These are phyloP conservation scores for Cladosporium sp. DNA, from an alignment of 2,329 filamentous ascomycete genomes.

Conservation along the genomic window DNA sequence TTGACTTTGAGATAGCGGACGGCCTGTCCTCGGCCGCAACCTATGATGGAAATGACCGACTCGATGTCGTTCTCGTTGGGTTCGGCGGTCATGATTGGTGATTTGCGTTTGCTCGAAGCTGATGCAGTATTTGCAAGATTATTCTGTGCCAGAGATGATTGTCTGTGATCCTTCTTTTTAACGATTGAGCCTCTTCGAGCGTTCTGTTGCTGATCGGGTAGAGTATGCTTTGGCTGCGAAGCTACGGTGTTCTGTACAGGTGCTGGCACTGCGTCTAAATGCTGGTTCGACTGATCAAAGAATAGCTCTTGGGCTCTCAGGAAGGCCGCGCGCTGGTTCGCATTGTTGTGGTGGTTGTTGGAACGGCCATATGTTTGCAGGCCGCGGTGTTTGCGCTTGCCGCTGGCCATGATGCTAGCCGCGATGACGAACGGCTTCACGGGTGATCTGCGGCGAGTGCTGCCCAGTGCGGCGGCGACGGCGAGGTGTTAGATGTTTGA, in stretches of 20 bases:
- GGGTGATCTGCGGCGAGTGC: conserved; percentile 2
- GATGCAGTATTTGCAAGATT: conserved; percentile 15
- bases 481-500: neutral
- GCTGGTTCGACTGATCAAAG: neutral
- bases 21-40: conserved; percentile 26
- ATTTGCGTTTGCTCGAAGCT: conserved; percentile 22
- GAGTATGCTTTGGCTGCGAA: neutral
- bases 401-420: neutral
- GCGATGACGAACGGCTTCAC: conserved; percentile 8
- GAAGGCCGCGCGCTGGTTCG: conserved; percentile 7
- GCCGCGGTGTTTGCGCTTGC: conserved; percentile 16
- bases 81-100: conserved; percentile 31
- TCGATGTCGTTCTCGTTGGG: conserved; percentile 29
- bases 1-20: conserved; percentile 36
- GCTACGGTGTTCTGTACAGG: neutral
- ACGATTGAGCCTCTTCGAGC: neutral
- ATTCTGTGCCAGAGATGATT: neutral
- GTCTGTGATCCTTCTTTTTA: conserved; percentile 12
- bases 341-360: conserved; percentile 3
- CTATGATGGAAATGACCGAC: conserved; percentile 27
- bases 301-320: neutral
- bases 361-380: conserved; percentile 12
- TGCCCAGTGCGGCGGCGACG: neutral
- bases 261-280: neutral
- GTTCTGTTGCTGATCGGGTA: neutral